Percentiles rank a stretch among this genome's conserved stretches.
Evolutionary conservation across 345 rosid species (phyloP).

Genomic region (Lenwebbia sp.): DNA sequence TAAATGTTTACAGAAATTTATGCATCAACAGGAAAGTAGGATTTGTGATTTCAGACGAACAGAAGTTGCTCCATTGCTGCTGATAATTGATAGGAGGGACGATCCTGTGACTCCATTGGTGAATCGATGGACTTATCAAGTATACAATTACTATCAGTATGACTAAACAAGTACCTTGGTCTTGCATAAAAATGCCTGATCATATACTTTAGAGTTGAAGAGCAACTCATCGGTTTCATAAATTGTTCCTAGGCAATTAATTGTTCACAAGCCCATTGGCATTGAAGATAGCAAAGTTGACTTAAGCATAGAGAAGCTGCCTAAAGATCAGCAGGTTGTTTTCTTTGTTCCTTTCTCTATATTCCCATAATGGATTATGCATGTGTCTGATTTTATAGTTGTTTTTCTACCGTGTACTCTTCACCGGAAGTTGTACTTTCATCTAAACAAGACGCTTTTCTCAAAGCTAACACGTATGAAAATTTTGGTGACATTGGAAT

Average conservation of each 20-base stretch:
- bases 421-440: conserved; percentile 89
- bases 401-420: conserved; percentile 3
- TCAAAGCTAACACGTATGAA: conserved; percentile 84
- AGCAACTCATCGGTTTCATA: conserved; percentile 4
- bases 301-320: conserved; percentile 53
- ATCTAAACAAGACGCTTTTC: conserved; percentile 88
- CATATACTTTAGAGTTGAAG: neutral
- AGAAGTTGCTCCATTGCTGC: conserved; percentile 80
- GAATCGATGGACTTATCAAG: conserved; percentile 99
- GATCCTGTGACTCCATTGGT: conserved; percentile 92
- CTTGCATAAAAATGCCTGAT: conserved; percentile 1
- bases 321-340: conserved; percentile 80
- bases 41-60: conserved; percentile 90
- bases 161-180: neutral
- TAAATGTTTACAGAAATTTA: conserved; percentile 57
- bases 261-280: conserved; percentile 92
- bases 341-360: neutral
- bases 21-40: conserved; percentile 98
- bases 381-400: neutral
- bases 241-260: conserved; percentile 46
- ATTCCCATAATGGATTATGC: neutral
- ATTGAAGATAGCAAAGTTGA: conserved; percentile 94
- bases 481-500: conserved; percentile 98
- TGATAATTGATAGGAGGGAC: conserved; percentile 89
- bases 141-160: conserved; percentile 13